phyloP scores from a whole-genome alignment of 345 rosid species.

The Mangifera indica region DNA sequence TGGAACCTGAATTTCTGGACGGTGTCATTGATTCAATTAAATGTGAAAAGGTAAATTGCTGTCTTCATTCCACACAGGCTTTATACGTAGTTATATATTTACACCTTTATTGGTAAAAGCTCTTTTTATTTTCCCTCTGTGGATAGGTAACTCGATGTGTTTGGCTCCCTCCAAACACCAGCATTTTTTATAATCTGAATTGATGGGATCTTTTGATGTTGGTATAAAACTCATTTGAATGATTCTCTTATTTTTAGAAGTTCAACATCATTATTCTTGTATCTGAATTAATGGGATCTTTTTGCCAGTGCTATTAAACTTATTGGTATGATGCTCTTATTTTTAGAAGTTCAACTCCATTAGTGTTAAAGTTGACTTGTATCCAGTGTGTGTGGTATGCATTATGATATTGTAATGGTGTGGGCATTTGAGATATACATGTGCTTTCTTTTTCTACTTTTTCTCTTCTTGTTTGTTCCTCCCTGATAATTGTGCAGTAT shows the following conservation, averaged over 20 bases:
- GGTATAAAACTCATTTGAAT: background rate
- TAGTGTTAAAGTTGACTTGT: background rate
- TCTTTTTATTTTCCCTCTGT: background rate
- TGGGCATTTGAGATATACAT: background rate
- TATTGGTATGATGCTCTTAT: slow-evolving; percentile 1
- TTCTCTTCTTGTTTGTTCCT: background rate
- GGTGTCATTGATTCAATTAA: slow-evolving; percentile 54
- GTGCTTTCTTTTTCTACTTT: background rate
- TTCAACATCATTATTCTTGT: background rate
- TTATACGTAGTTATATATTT: slow-evolving; percentile 20
- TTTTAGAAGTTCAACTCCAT: background rate
- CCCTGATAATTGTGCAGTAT: slow-evolving; percentile 1
- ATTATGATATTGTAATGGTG: background rate
- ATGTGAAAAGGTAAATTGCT: slow-evolving; percentile 70
- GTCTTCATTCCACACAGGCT: slow-evolving; percentile 16
- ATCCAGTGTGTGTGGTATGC: background rate
- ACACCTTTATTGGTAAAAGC: background rate
- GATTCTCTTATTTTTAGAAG: background rate
- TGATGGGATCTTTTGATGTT: slow-evolving; percentile 5
- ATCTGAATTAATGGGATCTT: background rate
- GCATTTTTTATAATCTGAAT: background rate
- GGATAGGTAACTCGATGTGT: background rate
- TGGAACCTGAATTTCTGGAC: slow-evolving; percentile 71
- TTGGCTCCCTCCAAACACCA: background rate
- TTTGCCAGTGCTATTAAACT: background rate